Evolutionary conservation across 140 eudicot genomes (phyloP).

Genomic region (Cichorium intybus): DNA sequence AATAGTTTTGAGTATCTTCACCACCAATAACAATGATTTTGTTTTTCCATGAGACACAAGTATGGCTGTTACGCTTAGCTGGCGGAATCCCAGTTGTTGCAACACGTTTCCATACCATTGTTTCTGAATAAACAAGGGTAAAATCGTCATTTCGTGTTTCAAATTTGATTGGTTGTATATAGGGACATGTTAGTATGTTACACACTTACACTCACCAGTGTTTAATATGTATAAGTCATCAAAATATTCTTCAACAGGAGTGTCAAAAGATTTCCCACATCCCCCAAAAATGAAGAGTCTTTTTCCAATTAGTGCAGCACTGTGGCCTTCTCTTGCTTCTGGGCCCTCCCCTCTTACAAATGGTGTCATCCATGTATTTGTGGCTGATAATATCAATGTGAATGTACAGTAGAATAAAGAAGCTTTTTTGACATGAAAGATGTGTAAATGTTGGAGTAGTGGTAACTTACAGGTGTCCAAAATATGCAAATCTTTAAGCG

Average conservation of each 20-base stretch:
- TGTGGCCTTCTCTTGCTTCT: constrained; percentile 95
- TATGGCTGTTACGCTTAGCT: constrained; percentile 86
- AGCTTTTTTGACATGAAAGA: background rate
- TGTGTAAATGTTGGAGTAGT: background rate
- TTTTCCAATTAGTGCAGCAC: constrained; percentile 96
- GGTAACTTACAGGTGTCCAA: constrained; percentile 83
- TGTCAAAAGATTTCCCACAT: constrained; percentile 66
- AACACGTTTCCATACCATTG: constrained; percentile 85
- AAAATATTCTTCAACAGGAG: constrained; percentile 64
- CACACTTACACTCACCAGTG: constrained; percentile 68
- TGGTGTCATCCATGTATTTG: constrained; percentile 85
- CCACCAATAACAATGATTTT: constrained; percentile 94
- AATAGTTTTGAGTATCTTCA: constrained; percentile 74
- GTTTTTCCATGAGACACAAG: constrained; percentile 94
- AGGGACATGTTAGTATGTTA: too few relatives aligned
- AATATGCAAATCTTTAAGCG: constrained; percentile 79
- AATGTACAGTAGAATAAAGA: too few relatives aligned
- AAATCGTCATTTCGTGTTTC: background rate
- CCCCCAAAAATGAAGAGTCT: constrained; percentile 96
- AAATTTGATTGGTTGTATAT: too few relatives aligned
- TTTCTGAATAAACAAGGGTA: constrained; percentile 47
- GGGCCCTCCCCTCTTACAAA: constrained; percentile 84
- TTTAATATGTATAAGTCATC: constrained; percentile 85
- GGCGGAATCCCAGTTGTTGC: constrained; percentile 86
- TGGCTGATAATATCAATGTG: constrained; percentile 40